Base-by-base conservation (phyloP, 148 eudicot genomes). In the Rhododendron griersonianum region DNA sequence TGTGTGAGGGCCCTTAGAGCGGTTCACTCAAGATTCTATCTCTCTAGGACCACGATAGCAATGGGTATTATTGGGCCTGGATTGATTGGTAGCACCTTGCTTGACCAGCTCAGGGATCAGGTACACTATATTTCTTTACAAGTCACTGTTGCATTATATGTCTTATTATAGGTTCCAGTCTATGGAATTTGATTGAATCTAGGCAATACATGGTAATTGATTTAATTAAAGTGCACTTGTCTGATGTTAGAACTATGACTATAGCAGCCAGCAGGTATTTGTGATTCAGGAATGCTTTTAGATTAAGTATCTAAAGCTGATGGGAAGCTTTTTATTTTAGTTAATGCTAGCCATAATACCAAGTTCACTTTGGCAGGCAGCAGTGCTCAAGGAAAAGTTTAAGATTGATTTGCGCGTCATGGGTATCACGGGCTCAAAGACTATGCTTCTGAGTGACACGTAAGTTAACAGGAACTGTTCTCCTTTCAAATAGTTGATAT, bases 21-120 rank as follows among this genome's bases (percentile, higher is more conserved):
- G 47, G 99, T 93, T 65, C 99, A 97, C 91, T 95, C 99, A 67
- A 93, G 99, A 89, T 95, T 97, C 89, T 97, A 95, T 91, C 93
- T 94, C 83, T 95, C 99, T 63, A 93, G 91, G 89, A 97, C 99
- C 78, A 94, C 98, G 44, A 93, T 97, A 78, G 95, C 98, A 44
- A 88, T 97, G 98, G 99, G 99, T 78, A 94, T 97, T 39, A 93
- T 97, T 89, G 99, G 99, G 16, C 99, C 99, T 82, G 99, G 99
- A 83, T 91, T 95, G 89, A 97, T 97, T 84, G 99, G 99, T 84
- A 96, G 90, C 81, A 93, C 99, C 7, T 91, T 97, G 86, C 98
- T 97, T 88, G 98, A 93, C 88, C 99, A 97, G 91, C 95, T 97
- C 78, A 90, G 93, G 84, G 98, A 97, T 86, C 99, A 97, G 99